Evolutionary conservation across 176 grass and related monocot genomes (phyloP), one percentile per base, ranked within the genome.

Genomic region (Phoenix dactylifera): DNA sequence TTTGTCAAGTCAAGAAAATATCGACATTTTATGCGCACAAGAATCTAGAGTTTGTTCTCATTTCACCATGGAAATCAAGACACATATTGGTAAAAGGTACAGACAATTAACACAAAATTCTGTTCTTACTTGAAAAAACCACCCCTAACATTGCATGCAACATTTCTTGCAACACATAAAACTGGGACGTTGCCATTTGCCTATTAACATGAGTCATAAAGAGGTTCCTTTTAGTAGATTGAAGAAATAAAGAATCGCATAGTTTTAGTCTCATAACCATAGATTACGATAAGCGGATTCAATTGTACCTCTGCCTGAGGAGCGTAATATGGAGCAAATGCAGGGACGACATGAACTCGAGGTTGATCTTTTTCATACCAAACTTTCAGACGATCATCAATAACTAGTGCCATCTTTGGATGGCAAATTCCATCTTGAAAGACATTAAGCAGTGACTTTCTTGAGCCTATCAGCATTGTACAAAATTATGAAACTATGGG

Each of bases 341-440:
- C 93, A 78, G 93, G 93, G 70, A 98, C 93, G 24, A 98, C 84
- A 68, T 98, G 93, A 69, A 98, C 93, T 73, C 87, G 74, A 62
- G 64, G 67, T 77, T 98, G 93, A 74, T 98, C 93, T 74, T 88
- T 98, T 60, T 98, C 93, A 81, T 83, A 87, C 93, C 93, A 98
- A 73, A 98, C 93, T 73, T 98, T 91, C 29, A 98, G 80, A 19
- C 93, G 80, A 55, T 98, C 93, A 68, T 98, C 93, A 78, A 98
- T 92, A 22, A 98, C 93, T 55, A 98, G 54, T 44, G 93, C 93
- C 93, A 98, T 92, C 73, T 82, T 86, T 61, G 93, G 87, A 85
- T 92, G 87, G 73, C 93, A 92, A 26, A 82, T 80, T 54, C 93
- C 79, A 78, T 86, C 87, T 50, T 92, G 93, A 80, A 98, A 98